phyloP scores from a whole-genome alignment of 805 yeast species.

The Pichia insulana region DNA sequence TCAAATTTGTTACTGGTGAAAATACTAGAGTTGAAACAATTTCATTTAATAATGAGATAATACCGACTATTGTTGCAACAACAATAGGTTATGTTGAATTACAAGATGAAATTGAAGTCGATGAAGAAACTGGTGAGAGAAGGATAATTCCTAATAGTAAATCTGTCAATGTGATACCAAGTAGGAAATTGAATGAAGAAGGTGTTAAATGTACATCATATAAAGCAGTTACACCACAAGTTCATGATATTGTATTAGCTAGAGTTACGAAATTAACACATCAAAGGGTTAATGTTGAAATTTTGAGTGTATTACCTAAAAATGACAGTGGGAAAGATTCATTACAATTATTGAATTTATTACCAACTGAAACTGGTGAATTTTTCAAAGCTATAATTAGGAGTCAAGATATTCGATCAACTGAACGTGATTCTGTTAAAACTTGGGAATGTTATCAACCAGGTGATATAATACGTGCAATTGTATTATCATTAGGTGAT shows the following conservation, averaged over 20 bases:
- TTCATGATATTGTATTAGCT: constrained; percentile 75
- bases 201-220: constrained; percentile 5
- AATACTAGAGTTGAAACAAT: constrained; percentile 52
- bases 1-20: constrained; percentile 48
- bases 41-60: constrained; percentile 29
- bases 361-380: constrained; percentile 73
- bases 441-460: constrained; percentile 75
- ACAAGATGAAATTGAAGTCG: constrained; percentile 6
- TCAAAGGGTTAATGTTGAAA: constrained; percentile 72
- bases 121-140: constrained; percentile 9
- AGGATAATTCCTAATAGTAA: background rate
- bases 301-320: constrained; percentile 30
- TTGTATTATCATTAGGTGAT: constrained; percentile 82
- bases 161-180: constrained; percentile 17
- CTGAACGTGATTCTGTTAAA: constrained; percentile 83
- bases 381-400: constrained; percentile 81
- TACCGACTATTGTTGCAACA: constrained; percentile 44
- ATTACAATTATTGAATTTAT: constrained; percentile 26
- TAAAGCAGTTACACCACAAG: constrained; percentile 57
- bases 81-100: constrained; percentile 49
- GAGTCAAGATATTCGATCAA: constrained; percentile 80
- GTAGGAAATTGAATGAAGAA: constrained; percentile 16
- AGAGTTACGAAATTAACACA: constrained; percentile 57
- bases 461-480: constrained; percentile 86
- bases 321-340: background rate